Conservation (phyloP, 805 yeast genomes). For the Suhomyces sp. region DNA sequence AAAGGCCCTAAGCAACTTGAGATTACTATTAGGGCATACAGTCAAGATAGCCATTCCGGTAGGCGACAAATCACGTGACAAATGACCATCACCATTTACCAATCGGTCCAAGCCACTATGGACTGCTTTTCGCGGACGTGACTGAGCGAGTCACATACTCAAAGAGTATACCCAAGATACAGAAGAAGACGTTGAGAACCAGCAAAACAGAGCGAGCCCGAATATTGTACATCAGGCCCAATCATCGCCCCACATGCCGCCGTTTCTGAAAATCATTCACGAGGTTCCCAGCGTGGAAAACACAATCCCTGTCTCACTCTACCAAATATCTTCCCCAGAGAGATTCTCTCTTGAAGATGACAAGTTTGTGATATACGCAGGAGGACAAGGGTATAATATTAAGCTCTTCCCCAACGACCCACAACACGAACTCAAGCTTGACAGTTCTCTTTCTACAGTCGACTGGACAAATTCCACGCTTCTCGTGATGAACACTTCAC, state of each 20-base stretch:
- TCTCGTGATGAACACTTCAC: conserved; percentile 33
- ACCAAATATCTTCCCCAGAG: conserved; percentile 39
- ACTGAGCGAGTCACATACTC: neutral
- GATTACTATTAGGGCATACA: neutral
- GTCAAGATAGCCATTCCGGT: neutral
- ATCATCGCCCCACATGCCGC: conserved; percentile 2
- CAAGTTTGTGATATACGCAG: conserved; percentile 41
- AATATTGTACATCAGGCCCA: neutral
- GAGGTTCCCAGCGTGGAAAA: conserved; percentile 41
- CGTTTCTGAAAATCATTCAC: conserved; percentile 10
- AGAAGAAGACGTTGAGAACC: neutral
- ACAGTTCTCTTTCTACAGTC: conserved; percentile 8
- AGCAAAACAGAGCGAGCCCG: neutral
- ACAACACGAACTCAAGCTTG: conserved; percentile 10
- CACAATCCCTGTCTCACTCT: conserved; percentile 32
- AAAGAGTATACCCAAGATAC: neutral
- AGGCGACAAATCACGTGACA: neutral
- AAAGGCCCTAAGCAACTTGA: neutral
- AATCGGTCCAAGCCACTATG: neutral
- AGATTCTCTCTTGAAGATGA: conserved; percentile 36
- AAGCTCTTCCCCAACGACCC: conserved; percentile 16
- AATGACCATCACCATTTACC: neutral
- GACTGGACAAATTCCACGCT: conserved; percentile 18
- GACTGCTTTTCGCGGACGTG: neutral
- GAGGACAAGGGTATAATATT: conserved; percentile 22